A percentile compares a stretch with the other conserved stretches of the same genome.
Conservation (phyloP, 2,329 filamentous ascomycete species). For the Xylariaceae sp. region DNA sequence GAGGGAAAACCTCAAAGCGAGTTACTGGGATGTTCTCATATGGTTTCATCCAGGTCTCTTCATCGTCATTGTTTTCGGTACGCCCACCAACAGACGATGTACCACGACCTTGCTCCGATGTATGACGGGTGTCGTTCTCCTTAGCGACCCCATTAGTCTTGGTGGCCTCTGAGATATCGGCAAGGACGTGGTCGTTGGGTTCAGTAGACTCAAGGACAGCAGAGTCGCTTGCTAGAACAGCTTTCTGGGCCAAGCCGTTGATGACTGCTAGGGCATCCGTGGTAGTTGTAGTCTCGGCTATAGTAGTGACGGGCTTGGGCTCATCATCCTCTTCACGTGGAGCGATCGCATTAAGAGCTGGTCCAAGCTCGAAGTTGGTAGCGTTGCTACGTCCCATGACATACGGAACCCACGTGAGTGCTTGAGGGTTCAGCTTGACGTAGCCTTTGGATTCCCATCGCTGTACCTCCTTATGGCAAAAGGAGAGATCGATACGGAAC, state of each 20-base stretch:
- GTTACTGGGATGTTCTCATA: conserved; percentile 63
- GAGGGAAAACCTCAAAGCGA: conserved; percentile 77
- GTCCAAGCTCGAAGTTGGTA: conserved; percentile 78
- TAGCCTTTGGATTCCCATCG: conserved; percentile 90
- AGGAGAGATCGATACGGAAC: conserved; percentile 79
- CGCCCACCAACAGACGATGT: conserved; percentile 11
- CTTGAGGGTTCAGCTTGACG: conserved; percentile 75
- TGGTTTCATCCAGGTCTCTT: conserved; percentile 43
- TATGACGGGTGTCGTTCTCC: conserved; percentile 20
- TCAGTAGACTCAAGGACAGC: conserved; percentile 41
- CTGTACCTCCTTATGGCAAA: conserved; percentile 81
- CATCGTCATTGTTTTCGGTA: conserved; percentile 29
- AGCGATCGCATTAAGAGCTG: conserved; percentile 80
- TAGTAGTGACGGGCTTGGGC: conserved; percentile 34
- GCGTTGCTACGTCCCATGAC: conserved; percentile 88
- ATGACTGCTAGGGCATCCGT: conserved; percentile 32
- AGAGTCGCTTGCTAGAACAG: conserved; percentile 23
- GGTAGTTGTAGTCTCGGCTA: conserved; percentile 30
- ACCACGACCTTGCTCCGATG: conserved; percentile 18
- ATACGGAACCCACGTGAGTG: conserved; percentile 92
- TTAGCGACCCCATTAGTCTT: conserved; percentile 29
- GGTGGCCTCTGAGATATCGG: conserved; percentile 15
- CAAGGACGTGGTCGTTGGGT: conserved; percentile 32
- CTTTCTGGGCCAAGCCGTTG: conserved; percentile 28
- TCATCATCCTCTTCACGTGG: conserved; percentile 73